phyloP scores from a whole-genome alignment of 2,329 filamentous ascomycete genomes.

The Rugonectria rugulosa region DNA sequence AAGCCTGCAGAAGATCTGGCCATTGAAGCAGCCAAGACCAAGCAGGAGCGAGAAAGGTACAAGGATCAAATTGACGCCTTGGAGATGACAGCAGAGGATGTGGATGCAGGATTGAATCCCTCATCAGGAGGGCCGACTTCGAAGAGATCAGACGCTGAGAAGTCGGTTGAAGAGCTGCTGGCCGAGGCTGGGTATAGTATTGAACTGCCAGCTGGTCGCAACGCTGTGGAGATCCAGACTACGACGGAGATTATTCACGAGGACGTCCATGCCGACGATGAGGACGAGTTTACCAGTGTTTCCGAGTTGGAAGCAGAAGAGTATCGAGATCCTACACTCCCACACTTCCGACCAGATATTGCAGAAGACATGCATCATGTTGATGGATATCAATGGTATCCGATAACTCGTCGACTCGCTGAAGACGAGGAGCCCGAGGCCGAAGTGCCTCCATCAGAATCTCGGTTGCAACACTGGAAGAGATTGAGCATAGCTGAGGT shows the following conservation, averaged over 20 bases:
- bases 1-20: conserved; percentile 80
- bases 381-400: conserved; percentile 30
- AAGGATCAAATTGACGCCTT: conserved; percentile 56
- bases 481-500: conserved; percentile 70
- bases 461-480: conserved; percentile 58
- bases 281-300: conserved; percentile 20
- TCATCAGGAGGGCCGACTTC: conserved; percentile 10
- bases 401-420: conserved; percentile 21
- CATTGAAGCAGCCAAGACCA: conserved; percentile 70
- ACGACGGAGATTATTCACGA: conserved; percentile 35
- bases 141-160: conserved; percentile 31
- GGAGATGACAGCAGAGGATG: conserved; percentile 34
- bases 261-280: conserved; percentile 31
- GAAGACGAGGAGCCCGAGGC: conserved; percentile 23
- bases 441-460: conserved; percentile 36
- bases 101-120: conserved; percentile 36
- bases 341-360: conserved; percentile 72
- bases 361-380: conserved; percentile 30
- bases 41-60: conserved; percentile 65
- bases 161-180: conserved; percentile 49
- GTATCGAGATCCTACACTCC: conserved; percentile 68
- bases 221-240: conserved; percentile 44
- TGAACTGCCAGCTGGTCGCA: conserved; percentile 41
- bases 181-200: conserved; percentile 55
- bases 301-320: conserved; percentile 31